phyloP scores from a whole-genome alignment of 805 yeast genomes.

The Helenozyma baotianmanensis region DNA sequence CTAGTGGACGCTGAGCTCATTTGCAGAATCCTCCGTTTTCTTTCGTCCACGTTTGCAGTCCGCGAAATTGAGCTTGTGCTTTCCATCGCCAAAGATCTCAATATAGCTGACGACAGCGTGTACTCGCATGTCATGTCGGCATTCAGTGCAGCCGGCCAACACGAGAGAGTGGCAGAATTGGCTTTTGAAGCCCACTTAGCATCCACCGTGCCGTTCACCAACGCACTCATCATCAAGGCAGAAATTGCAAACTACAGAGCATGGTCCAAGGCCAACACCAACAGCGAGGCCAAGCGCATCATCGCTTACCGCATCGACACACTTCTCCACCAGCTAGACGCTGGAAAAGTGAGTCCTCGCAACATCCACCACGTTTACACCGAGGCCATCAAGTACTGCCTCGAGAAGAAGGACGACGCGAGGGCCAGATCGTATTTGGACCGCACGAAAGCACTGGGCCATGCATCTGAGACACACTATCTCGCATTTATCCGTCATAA shows the following conservation, averaged over 20 bases:
- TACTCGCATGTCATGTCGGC: conserved; percentile 25
- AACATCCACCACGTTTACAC: conserved; percentile 15
- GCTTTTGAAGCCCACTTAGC: conserved; percentile 28
- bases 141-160: conserved; percentile 26
- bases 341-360: conserved; percentile 3
- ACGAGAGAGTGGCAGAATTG: conserved; percentile 28
- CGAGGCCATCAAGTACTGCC: conserved; percentile 24
- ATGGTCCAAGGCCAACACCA: conserved; percentile 21
- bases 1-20: conserved; percentile 18
- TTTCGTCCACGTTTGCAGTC: conserved; percentile 18
- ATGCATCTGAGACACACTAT: conserved; percentile 23
- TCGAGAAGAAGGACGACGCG: conserved; percentile 12
- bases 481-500: conserved; percentile 26
- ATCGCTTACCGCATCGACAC: conserved; percentile 9
- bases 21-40: conserved; percentile 17
- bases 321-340: conserved; percentile 12
- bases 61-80: conserved; percentile 17
- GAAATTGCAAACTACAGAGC: conserved; percentile 28
- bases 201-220: conserved; percentile 26
- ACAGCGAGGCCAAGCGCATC: conserved; percentile 4
- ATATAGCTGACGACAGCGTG: conserved; percentile 21
- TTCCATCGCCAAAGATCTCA: conserved; percentile 14
- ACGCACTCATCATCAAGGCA: conserved; percentile 20
- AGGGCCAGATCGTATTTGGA: conserved; percentile 21
- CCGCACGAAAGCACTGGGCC: conserved; percentile 11